A percentile compares a stretch with the other conserved stretches of the same genome.
Conservation (phyloP, 306 rosid species). For the Cotoneaster glaucophyllus region DNA sequence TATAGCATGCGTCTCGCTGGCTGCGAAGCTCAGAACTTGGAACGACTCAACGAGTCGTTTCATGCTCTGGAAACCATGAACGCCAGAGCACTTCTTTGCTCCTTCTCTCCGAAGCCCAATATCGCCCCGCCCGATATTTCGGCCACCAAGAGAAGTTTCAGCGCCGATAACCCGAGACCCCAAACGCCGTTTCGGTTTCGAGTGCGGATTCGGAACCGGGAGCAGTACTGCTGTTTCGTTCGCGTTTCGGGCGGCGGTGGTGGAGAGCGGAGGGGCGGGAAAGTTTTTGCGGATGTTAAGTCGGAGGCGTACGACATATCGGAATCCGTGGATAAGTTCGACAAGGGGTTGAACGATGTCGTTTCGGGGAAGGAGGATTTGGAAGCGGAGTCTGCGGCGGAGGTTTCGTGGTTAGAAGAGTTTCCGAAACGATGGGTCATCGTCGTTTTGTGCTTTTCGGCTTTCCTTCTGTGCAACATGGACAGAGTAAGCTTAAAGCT, state of each 20-base stretch:
- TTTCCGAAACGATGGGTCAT: constrained; percentile 94
- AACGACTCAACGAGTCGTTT: constrained; percentile 3
- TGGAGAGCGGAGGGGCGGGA: constrained; percentile 23
- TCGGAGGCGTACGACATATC: constrained; percentile 46
- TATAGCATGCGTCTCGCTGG: neutral
- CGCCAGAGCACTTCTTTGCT: constrained; percentile 58
- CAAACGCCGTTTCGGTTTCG: constrained; percentile 4
- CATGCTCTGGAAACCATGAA: constrained; percentile 32
- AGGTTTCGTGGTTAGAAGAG: constrained; percentile 59
- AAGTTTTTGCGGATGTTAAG: constrained; percentile 57
- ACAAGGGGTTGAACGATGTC: constrained; percentile 16
- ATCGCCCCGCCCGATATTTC: constrained; percentile 23
- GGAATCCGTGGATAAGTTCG: constrained; percentile 31
- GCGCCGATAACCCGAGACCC: neutral
- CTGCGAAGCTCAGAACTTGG: neutral
- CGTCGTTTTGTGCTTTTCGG: constrained; percentile 79
- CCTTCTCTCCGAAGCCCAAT: constrained; percentile 41
- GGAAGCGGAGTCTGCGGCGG: constrained; percentile 19
- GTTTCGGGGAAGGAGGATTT: constrained; percentile 21
- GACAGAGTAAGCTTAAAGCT: constrained; percentile 56
- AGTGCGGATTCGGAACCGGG: constrained; percentile 3
- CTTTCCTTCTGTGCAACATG: constrained; percentile 96
- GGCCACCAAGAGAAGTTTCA: constrained; percentile 9
- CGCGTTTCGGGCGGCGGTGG: constrained; percentile 19
- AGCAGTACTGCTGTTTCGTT: constrained; percentile 11